Percentiles rank a stretch among this genome's conserved stretches.
phyloP scores from a whole-genome alignment of 1,284 basidiomycete genomes.

The Peniophora sp. region DNA sequence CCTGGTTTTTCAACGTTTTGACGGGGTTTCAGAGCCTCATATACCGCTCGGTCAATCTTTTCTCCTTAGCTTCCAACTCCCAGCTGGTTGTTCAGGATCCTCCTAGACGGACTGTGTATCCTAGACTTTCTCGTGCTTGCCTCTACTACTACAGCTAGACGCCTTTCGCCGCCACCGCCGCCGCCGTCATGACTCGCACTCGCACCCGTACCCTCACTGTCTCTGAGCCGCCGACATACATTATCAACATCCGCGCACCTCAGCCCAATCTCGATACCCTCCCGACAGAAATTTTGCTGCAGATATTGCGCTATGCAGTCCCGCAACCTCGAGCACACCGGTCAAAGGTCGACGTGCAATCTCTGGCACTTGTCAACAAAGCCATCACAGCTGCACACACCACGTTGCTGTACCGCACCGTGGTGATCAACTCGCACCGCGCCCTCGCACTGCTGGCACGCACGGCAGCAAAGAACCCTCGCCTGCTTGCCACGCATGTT shows the following conservation, averaged over 20 bases:
- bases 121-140: not conserved
- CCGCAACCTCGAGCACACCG: conserved; percentile 11
- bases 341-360: conserved; percentile 13
- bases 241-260: not conserved
- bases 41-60: too few relatives aligned
- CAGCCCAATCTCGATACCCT: conserved; percentile 12
- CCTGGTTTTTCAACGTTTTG: too few relatives aligned
- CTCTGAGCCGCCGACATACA: not conserved
- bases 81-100: too few relatives aligned
- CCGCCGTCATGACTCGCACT: not conserved
- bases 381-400: conserved; percentile 5
- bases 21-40: too few relatives aligned
- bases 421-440: conserved; percentile 23
- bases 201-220: not conserved
- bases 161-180: not conserved
- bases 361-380: conserved; percentile 21
- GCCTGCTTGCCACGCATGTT: conserved; percentile 24
- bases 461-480: conserved; percentile 20
- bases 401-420: conserved; percentile 11
- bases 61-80: too few relatives aligned
- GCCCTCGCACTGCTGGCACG: conserved; percentile 25
- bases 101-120: too few relatives aligned
- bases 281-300: conserved; percentile 22
- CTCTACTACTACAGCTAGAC: not conserved
- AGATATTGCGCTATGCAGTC: conserved; percentile 27